Evolutionary conservation across 2,329 filamentous ascomycete species (phyloP), one percentile per base, ranked within the genome.

Genomic region (Botrytis medusae): DNA sequence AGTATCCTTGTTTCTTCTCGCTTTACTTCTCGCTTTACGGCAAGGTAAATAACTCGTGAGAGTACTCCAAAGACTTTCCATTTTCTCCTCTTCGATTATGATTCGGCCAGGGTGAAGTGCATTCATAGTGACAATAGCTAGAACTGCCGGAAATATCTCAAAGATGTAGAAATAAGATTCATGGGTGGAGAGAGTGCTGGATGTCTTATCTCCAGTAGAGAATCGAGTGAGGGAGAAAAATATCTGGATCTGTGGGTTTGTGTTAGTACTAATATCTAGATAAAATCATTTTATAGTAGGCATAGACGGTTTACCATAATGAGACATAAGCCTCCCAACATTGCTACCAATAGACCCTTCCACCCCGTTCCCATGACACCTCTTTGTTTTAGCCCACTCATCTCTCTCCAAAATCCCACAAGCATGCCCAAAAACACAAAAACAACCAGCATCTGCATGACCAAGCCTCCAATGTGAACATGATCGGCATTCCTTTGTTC

Each of bases 401-500:
- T 32, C 29, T 44, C 60, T 12, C 34, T 34, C n/a, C 29, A 42
- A 16, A 71, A 42, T 10, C 14, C 5, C 25, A 20, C n/a, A 37
- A 71, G 32, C 34, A 64, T 18, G 29, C 29, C 44, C 6, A 51
- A 20, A 22, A 88, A 87, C 22, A 84, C 69, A 3, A 87, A 72
- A 71, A 87, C 85, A 72, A 86, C 86, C 37, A 84, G 77, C 75
- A 87, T 81, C 74, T 88, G 87, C 0, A 88, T 77, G 0, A 83
- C 85, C 20, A 88, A 85, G 0, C 86, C 86, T 20, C 83, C 85
- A 84, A 87, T 88, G 78, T 88, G 88, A 72, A 85, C 80, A 69
- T 84, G 79, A 0, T 85, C 81, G 0, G 78, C 79, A 42, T 83
- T 78, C 77, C 82, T n/a, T 7, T 42, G 67, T 25, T 32, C 20